Base-by-base conservation (phyloP, 1,284 basidiomycete species). In the Volvariella surrecta region DNA sequence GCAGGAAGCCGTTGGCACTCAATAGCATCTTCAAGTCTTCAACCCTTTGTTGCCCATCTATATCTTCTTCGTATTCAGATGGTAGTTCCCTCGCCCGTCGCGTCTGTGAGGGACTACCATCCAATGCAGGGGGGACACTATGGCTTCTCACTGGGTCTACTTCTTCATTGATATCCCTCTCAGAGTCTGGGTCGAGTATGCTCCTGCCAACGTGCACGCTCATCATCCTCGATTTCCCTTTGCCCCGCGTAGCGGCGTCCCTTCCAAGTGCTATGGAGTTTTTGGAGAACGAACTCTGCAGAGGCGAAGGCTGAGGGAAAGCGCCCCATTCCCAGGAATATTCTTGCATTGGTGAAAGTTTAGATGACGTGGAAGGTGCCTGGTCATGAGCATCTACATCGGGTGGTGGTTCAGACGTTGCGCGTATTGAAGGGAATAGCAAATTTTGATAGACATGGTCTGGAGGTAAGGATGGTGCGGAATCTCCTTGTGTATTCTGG, bases 301-400 rank as follows among this genome's bases (percentile, higher is more conserved):
- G 63, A 1, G 81, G 82, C 7, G 84, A 85, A 16, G 76, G 81
- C 53, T 82, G 82, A n/a, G 86, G 87, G 54, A 89, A 88, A 15
- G 73, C 79, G 28, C 86, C 86, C 87, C 86, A 89, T 51, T 89
- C 86, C 87, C 86, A 89, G 2, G 82, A 82, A 55, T 89, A 89
- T 54, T 84, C 79, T 44, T 77, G 76, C 2, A 70, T 51, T 46
- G 32, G 48, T 53, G 51, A 41, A 52, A 24, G 50, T 40, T 21
- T 48, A 45, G 13, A 28, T 10, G 45, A 16, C 30, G 35, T 40
- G 2, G 16, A 11, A 3, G 51, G 35, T 0, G 50, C 44, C n/a
- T 54, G 43, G 19, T 52, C 49, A 37, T 51, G 43, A 6, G 61
- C 57, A 4, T 49, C 51, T 24, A 50, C 50, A 32, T 67, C 72